Conservation (phyloP, 2,329 filamentous ascomycete species). For the Kalmusia sp. region DNA sequence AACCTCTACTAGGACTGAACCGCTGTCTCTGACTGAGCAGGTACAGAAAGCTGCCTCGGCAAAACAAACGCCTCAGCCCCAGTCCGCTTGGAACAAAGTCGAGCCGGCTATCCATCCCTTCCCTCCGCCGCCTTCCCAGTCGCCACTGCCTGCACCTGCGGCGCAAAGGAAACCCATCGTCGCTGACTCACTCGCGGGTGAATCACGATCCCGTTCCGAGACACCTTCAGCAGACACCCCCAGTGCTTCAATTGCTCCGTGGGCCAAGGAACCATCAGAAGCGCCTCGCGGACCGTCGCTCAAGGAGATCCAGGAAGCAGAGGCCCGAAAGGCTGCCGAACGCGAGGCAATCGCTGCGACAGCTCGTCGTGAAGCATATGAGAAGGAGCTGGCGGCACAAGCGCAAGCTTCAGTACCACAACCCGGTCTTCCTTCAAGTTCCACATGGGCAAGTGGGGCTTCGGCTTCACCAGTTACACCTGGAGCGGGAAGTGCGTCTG, state of each 20-base stretch:
- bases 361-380: constrained; percentile 76
- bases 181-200: constrained; percentile 72
- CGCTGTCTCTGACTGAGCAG: constrained; percentile 80
- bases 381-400: constrained; percentile 77
- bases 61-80: constrained; percentile 62
- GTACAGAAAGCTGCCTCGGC: constrained; percentile 76
- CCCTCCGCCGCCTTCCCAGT: constrained; percentile 76
- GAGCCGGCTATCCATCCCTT: constrained; percentile 80
- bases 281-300: constrained; percentile 85
- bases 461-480: constrained; percentile 75
- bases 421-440: constrained; percentile 82
- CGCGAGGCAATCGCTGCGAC: constrained; percentile 82
- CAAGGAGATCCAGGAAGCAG: constrained; percentile 95
- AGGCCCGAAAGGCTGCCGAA: constrained; percentile 91
- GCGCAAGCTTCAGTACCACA: constrained; percentile 66
- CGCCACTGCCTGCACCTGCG: constrained; percentile 85
- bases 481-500: constrained; percentile 54
- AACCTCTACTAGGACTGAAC: constrained; percentile 47
- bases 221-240: constrained; percentile 73
- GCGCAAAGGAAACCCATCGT: constrained; percentile 88
- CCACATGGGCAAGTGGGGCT: constrained; percentile 82
- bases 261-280: constrained; percentile 84
- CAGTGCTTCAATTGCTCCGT: constrained; percentile 82
- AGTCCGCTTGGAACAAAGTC: constrained; percentile 66
- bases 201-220: constrained; percentile 76